phyloP scores from a whole-genome alignment of 2,329 filamentous ascomycete species.

The Juglanconis juglandina region DNA sequence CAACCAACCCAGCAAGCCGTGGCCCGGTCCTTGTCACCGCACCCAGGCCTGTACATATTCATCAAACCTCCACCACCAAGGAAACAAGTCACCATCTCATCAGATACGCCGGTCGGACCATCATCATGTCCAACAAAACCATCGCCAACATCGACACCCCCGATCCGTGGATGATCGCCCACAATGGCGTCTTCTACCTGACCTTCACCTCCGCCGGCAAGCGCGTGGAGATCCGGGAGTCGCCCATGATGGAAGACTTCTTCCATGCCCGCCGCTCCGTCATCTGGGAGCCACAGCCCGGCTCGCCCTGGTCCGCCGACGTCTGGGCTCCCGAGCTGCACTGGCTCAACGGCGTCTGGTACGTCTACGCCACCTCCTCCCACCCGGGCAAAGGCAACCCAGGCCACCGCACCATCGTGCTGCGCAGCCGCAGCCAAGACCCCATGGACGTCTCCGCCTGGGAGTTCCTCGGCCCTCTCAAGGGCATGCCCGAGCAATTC shows the following conservation, averaged over 20 bases:
- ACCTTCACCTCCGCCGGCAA: slow-evolving; percentile 28
- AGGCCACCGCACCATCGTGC: slow-evolving; percentile 15
- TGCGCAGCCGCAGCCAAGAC: slow-evolving; percentile 13
- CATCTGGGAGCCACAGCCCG: slow-evolving; percentile 13
- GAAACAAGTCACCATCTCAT: not conserved
- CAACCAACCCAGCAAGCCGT: too few species aligned
- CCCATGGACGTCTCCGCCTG: slow-evolving; percentile 18
- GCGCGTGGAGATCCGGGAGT: slow-evolving; percentile 33
- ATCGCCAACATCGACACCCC: slow-evolving; percentile 28
- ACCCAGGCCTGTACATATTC: not conserved
- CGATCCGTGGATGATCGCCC: slow-evolving; percentile 29
- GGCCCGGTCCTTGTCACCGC: too few species aligned
- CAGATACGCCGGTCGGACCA: too few species aligned
- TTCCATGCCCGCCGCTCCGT: slow-evolving; percentile 21
- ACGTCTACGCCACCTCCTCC: slow-evolving; percentile 14
- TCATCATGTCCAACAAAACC: slow-evolving; percentile 27
- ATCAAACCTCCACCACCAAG: too few species aligned
- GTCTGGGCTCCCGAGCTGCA: slow-evolving; percentile 51
- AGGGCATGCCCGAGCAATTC: slow-evolving; percentile 22
- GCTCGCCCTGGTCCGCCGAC: slow-evolving; percentile 9
- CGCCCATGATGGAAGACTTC: slow-evolving; percentile 29
- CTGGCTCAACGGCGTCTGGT: slow-evolving; percentile 13
- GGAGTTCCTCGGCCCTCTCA: slow-evolving; percentile 21
- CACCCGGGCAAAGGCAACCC: slow-evolving; percentile 12
- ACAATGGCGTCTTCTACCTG: slow-evolving; percentile 23